Evolutionary conservation across 441 rosid genomes (phyloP), one percentile per base, ranked within the genome.

Genomic region (Capsella rubella): DNA sequence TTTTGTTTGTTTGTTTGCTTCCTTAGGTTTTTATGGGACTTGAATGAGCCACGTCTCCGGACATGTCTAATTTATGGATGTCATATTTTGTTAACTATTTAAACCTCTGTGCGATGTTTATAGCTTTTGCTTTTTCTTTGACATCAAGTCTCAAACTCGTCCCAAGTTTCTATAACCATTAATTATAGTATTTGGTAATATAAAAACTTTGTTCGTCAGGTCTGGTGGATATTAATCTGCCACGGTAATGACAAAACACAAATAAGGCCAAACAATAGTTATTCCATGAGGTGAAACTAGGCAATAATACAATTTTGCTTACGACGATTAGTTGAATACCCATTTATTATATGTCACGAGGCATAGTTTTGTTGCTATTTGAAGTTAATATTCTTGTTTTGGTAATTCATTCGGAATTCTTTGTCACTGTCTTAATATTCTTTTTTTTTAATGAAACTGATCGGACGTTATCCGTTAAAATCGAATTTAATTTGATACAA

Each of bases 21-120:
- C 11, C 10, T 14, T 57, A 4, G 35, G 9, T 16, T 11, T 35
- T 32, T 63, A 31, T 75, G 32, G 13, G 40, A 60, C n/a, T 67
- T 8, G 34, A 15, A 75, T 53, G 58, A 54, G 21, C 73, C 57
- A 68, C 74, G 79, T 75, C 71, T 61, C 69, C 35, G 10, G 27
- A 32, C 0, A 32, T 43, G 49, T 60, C 49, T 13, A 13, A 12
- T 25, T 40, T 40, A 40, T 15, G 15, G 55, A 59, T 57, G 59
- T 0, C 40, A 10, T 21, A 4, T 13, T 59, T 60, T 21, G 25
- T 74, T 3, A 3, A 53, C 3, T 31, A 14, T 55, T 55, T 65
- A 18, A 15, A 11, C 46, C 51, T 1, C 67, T 67, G 68, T 74
- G 40, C 14, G 42, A 67, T 67, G 25, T 32, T 32, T 51, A 29